A percentile compares a stretch with the other conserved stretches of the same genome.
Evolutionary conservation across 2,329 filamentous ascomycete species (phyloP).

Genomic region (Cryphonectria carpinicola): DNA sequence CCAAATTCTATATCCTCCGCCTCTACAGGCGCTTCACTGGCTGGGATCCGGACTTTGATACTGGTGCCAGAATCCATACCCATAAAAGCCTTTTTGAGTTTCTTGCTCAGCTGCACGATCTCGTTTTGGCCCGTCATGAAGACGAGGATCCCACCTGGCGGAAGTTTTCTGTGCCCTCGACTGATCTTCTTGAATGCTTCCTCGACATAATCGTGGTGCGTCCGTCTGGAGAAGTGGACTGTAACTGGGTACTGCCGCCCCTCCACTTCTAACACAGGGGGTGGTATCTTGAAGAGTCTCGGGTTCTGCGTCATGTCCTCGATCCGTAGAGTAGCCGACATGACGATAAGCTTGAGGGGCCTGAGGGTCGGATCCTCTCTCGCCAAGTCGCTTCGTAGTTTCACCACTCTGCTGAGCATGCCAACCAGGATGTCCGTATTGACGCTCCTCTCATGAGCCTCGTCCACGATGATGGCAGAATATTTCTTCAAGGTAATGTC

Average conservation of each 20-base stretch:
- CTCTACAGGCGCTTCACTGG: slow-evolving; percentile 78
- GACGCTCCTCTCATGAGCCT: slow-evolving; percentile 95
- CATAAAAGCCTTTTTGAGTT: slow-evolving; percentile 70
- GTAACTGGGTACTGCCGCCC: slow-evolving; percentile 91
- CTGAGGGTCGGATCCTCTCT: slow-evolving; percentile 71
- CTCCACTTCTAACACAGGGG: slow-evolving; percentile 86
- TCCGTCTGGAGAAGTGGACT: slow-evolving; percentile 83
- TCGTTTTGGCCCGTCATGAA: slow-evolving; percentile 95
- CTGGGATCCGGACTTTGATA: slow-evolving; percentile 74
- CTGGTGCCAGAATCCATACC: slow-evolving; percentile 59
- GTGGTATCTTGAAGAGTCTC: slow-evolving; percentile 75
- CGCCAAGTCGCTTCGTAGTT: slow-evolving; percentile 75
- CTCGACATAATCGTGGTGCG: slow-evolving; percentile 85
- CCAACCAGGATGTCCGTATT: slow-evolving; percentile 99
- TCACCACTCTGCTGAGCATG: slow-evolving; percentile 91
- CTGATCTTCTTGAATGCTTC: slow-evolving; percentile 88
- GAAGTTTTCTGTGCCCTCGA: slow-evolving; percentile 85
- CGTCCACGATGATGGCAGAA: slow-evolving; percentile 91
- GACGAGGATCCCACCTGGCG: slow-evolving; percentile 87
- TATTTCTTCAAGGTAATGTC: slow-evolving; percentile 90
- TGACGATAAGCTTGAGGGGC: slow-evolving; percentile 92
- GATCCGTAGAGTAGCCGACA: slow-evolving; percentile 93
- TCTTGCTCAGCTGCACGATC: slow-evolving; percentile 81
- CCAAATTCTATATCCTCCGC: slow-evolving; percentile 87
- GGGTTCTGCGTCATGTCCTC: slow-evolving; percentile 88